Evolutionary conservation across 75 land plant genomes (phyloP).

Genomic region (Sequoiadendron giganteum): DNA sequence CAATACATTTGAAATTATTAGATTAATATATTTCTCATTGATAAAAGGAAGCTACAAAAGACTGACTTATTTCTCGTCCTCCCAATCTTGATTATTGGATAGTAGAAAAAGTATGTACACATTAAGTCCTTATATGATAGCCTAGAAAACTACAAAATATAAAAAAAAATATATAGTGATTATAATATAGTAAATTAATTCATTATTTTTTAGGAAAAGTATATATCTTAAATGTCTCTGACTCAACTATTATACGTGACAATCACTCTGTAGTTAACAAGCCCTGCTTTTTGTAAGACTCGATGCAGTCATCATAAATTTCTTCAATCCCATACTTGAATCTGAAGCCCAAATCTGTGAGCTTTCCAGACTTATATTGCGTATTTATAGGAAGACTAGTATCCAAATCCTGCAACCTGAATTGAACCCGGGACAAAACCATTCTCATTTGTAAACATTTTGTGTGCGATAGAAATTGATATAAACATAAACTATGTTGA

Average conservation of each 20-base stretch:
- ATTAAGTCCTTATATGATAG: too few relatives aligned
- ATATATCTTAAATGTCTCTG: conserved; percentile 47
- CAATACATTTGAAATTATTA: too few relatives aligned
- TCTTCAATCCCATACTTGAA: conserved; percentile 22
- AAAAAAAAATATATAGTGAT: too few relatives aligned
- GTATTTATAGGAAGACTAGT: conserved; percentile 1
- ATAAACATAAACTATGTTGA: neutral
- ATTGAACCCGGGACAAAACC: neutral
- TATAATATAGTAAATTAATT: too few relatives aligned
- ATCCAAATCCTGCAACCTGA: conserved; percentile 10
- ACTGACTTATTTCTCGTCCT: too few relatives aligned
- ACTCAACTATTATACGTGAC: conserved; percentile 21
- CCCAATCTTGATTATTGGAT: too few relatives aligned
- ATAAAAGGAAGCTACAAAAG: too few relatives aligned
- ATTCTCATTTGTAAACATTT: neutral
- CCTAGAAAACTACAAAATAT: too few relatives aligned
- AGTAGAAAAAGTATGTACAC: too few relatives aligned
- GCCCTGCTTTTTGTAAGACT: neutral
- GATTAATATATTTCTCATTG: too few relatives aligned
- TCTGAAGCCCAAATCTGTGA: conserved; percentile 44
- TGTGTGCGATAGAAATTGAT: neutral
- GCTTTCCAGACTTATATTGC: conserved; percentile 29
- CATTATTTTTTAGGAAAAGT: too few relatives aligned
- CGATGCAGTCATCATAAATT: conserved; percentile 10
- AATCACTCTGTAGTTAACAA: neutral